Base-by-base conservation (phyloP, 202 grass and related monocot genomes). In the Dendrocalamus latiflorus region DNA sequence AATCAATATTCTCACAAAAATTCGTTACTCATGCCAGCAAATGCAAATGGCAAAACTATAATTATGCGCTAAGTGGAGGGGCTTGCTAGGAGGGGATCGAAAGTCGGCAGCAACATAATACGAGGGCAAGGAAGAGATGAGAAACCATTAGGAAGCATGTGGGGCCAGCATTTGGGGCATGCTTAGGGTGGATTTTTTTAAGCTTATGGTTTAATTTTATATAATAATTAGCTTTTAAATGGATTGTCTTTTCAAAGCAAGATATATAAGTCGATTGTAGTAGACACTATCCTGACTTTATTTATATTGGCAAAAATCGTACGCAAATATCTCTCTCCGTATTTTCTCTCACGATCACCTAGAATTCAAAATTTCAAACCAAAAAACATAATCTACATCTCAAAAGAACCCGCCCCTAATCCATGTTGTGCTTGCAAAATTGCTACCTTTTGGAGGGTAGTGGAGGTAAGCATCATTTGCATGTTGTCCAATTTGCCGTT, bases 401-500 rank as follows among this genome's bases (percentile, higher is more conserved):
- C 33, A 33, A 33, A 33, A 33, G 33, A 33, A 33, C 4, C 33
- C 33, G 0, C 33, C 33, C 4, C 67, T 70, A 47, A 70, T 26
- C 41, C 41, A 25, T 48, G 4, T 22, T 20, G 18, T 67, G 65
- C 20, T 48, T 5, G 67, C 33, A 33, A 33, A 33, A 33, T 33
- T 33, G 4, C 8, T 41, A 50, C 30, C 41, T 70, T 78, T 78
- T 70, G 55, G 63, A 60, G 59, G 21, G 41, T 77, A 62, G 63
- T 48, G 64, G 65, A 62, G 65, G 65, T 71, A 63, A 78, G 74
- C 53, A 78, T 62, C 74, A 71, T 78, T 70, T 5, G 54, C 44
- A 48, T 49, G 51, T 69, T 49, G 63, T 39, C 82, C 20, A 77
- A 49, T 49, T 61, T 28, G 41, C 64, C 15, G 16, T 26, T 76